Evolutionary conservation across 2,329 filamentous ascomycete species (phyloP).

Genomic region (Berkeleyomyces basicola): DNA sequence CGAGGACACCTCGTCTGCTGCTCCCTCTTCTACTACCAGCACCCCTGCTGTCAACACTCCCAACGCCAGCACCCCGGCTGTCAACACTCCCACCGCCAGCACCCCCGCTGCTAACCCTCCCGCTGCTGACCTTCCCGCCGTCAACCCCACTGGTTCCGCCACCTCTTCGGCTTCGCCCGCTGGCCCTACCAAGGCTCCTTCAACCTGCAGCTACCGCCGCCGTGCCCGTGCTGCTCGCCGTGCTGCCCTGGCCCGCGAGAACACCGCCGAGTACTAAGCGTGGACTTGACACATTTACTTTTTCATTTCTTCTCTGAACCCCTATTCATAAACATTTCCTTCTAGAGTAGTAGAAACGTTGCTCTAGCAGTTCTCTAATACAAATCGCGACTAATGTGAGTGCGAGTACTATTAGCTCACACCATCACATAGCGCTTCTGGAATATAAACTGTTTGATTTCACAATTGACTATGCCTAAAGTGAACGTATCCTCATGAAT

Average conservation of each 20-base stretch:
- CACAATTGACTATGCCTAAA: no score
- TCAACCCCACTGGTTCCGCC: slow-evolving; percentile 1
- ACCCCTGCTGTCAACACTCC: background rate
- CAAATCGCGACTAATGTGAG: background rate
- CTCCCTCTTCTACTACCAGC: slow-evolving; percentile 7
- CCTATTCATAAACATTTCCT: background rate
- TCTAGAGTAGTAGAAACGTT: background rate
- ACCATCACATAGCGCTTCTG: background rate
- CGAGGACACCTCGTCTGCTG: background rate
- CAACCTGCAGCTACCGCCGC: slow-evolving; percentile 12
- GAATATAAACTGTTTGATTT: background rate
- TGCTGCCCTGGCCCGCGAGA: slow-evolving; percentile 9
- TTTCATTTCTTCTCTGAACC: background rate
- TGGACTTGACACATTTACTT: background rate
- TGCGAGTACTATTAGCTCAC: background rate
- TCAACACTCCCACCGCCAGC: background rate
- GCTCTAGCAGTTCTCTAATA: background rate
- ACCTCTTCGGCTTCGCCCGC: slow-evolving; percentile 5
- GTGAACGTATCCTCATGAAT: no score
- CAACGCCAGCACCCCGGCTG: background rate
- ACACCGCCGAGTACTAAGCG: background rate
- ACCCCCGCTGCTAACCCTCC: slow-evolving; percentile 16
- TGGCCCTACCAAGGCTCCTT: background rate
- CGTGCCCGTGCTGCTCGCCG: slow-evolving; percentile 14
- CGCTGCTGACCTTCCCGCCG: slow-evolving; percentile 3